A percentile compares a stretch with the other conserved stretches of the same genome.
Evolutionary conservation across 768 basidiomycete genomes (phyloP).

Genomic region (Hortiboletus campestris): DNA sequence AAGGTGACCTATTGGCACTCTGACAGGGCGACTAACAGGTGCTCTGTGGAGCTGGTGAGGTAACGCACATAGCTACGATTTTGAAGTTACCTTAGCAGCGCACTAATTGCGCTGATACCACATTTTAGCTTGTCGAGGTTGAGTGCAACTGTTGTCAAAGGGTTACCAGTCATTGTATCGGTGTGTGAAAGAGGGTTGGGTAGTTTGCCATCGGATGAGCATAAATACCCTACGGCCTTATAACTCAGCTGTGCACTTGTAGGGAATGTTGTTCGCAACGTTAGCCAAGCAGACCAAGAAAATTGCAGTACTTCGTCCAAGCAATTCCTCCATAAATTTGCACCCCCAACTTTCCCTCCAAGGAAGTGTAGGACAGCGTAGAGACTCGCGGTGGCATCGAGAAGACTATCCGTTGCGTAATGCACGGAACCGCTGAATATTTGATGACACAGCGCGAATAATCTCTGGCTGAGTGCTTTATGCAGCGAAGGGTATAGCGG

Average conservation of each 20-base stretch:
- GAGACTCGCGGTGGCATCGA: slow-evolving; percentile 53
- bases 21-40: slow-evolving; percentile 57
- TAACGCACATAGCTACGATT: neutral
- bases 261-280: slow-evolving; percentile 60
- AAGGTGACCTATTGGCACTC: slow-evolving; percentile 65
- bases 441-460: slow-evolving; percentile 54
- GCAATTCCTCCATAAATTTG: slow-evolving; percentile 71
- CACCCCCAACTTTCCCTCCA: slow-evolving; percentile 77
- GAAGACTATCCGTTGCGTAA: slow-evolving; percentile 35
- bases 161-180: slow-evolving; percentile 39
- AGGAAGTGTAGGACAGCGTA: slow-evolving; percentile 65
- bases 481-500: slow-evolving; percentile 67
- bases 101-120: slow-evolving; percentile 47
- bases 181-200: slow-evolving; percentile 8
- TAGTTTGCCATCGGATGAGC: slow-evolving; percentile 10
- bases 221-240: slow-evolving; percentile 1
- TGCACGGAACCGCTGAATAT: slow-evolving; percentile 56
- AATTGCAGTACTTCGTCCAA: slow-evolving; percentile 67
- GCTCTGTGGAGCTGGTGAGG: slow-evolving; percentile 38
- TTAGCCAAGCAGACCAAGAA: slow-evolving; percentile 60
- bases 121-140: slow-evolving; percentile 62
- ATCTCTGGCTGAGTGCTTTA: slow-evolving; percentile 48
- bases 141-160: slow-evolving; percentile 49
- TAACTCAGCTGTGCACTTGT: slow-evolving; percentile 32
- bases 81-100: slow-evolving; percentile 50